A percentile compares a stretch with the other conserved stretches of the same genome.
Evolutionary conservation across 1,284 basidiomycete species (phyloP).

Genomic region (Papiliotrema terrestris): DNA sequence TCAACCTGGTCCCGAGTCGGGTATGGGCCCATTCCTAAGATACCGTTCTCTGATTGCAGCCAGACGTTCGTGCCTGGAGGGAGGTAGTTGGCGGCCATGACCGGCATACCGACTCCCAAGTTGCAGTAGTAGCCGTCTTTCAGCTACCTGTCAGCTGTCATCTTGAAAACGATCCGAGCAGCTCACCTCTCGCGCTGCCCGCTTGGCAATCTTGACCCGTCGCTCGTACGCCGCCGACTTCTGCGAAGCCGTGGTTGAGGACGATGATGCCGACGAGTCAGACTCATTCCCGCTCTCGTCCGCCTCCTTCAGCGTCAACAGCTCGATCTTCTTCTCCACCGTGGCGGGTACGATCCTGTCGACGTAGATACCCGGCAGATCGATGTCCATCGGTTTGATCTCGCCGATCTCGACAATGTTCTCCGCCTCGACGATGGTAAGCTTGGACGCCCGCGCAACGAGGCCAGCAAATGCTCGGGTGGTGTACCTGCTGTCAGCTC

Average conservation of each 20-base stretch:
- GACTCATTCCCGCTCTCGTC: slow-evolving; percentile 20
- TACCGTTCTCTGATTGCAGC: slow-evolving; percentile 93
- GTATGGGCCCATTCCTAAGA: slow-evolving; percentile 92
- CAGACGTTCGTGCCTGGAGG: slow-evolving; percentile 77
- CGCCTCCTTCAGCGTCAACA: slow-evolving; percentile 55
- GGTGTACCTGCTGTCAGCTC: slow-evolving; percentile 60
- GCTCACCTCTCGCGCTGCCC: slow-evolving; percentile 80
- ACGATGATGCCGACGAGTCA: slow-evolving; percentile 8
- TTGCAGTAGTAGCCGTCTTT: slow-evolving; percentile 75
- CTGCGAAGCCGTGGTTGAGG: slow-evolving; percentile 47
- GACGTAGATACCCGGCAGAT: slow-evolving; percentile 81
- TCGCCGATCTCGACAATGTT: slow-evolving; percentile 84
- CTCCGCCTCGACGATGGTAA: slow-evolving; percentile 93
- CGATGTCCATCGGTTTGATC: slow-evolving; percentile 74
- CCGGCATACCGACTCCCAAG: slow-evolving; percentile 83
- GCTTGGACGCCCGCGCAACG: slow-evolving; percentile 83
- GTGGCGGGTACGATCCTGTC: slow-evolving; percentile 79
- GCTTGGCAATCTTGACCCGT: slow-evolving; percentile 72
- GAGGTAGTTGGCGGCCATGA: slow-evolving; percentile 79
- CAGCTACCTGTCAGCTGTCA: slow-evolving; percentile 2
- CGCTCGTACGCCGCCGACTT: slow-evolving; percentile 51
- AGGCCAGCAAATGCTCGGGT: slow-evolving; percentile 83
- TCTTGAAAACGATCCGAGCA: neutral
- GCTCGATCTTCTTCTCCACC: slow-evolving; percentile 74
- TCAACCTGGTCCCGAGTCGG: slow-evolving; percentile 84